A percentile compares a stretch with the other conserved stretches of the same genome.
Conservation (phyloP, 169 alveolate species). For the Amoebophrya sp. region DNA sequence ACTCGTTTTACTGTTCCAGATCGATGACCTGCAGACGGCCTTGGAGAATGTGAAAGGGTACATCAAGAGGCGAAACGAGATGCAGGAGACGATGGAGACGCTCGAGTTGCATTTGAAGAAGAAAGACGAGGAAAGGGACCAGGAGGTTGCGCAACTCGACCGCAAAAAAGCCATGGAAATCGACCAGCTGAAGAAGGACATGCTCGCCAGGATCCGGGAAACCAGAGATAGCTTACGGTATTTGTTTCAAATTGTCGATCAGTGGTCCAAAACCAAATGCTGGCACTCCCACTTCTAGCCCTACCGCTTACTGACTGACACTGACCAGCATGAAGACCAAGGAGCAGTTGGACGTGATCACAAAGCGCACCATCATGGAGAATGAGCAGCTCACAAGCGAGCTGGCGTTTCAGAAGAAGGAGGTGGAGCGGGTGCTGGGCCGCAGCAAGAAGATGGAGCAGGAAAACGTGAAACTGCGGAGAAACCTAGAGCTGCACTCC, state of each 20-base stretch:
- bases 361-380: not conserved
- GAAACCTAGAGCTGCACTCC: not conserved
- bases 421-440: not conserved
- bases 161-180: not conserved
- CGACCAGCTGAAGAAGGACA: not conserved
- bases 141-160: not conserved
- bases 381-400: not conserved
- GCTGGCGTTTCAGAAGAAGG: not conserved
- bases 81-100: not conserved
- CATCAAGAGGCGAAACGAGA: not conserved
- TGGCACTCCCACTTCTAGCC: no score
- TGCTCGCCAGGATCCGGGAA: not conserved
- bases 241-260: no score
- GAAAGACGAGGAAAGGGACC: not conserved
- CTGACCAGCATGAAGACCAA: not conserved
- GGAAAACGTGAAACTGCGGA: not conserved
- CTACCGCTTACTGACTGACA: no score
- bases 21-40: not conserved
- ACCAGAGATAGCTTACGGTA: not conserved
- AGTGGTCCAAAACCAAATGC: no score
- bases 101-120: not conserved
- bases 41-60: not conserved
- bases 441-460: not conserved
- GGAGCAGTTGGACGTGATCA: not conserved
- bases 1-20: not conserved